Percentiles rank a stretch among this genome's conserved stretches.
Conservation (phyloP, 164 flowering plant genomes). For the Santalum album region DNA sequence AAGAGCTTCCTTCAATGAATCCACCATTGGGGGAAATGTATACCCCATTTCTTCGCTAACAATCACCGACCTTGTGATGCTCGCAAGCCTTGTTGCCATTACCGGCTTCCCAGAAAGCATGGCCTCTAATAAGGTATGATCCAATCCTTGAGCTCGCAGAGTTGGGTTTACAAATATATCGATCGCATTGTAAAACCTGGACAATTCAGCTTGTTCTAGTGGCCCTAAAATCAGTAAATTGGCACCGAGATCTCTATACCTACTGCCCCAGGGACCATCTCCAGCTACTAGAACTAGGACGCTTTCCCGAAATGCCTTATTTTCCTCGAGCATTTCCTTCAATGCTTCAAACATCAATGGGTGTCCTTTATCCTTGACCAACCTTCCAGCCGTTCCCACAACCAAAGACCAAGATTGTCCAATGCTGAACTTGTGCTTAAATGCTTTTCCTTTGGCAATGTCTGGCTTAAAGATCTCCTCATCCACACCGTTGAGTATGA, state of each 20-base stretch:
- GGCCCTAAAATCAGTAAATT: constrained; percentile 60
- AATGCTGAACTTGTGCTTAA: constrained; percentile 32
- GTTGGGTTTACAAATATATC: constrained; percentile 74
- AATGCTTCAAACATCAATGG: constrained; percentile 73
- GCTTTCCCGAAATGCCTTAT: constrained; percentile 18
- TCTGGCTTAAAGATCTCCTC: constrained; percentile 50
- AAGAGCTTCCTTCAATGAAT: constrained; percentile 39
- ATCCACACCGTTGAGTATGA: constrained; percentile 70
- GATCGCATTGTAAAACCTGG: constrained; percentile 54
- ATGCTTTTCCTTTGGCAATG: constrained; percentile 20
- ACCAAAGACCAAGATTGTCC: constrained; percentile 29
- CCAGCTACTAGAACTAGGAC: constrained; percentile 59
- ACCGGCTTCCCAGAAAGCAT: constrained; percentile 62
- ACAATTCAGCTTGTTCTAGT: constrained; percentile 42
- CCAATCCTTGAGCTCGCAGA: constrained; percentile 71
- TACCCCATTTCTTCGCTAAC: constrained; percentile 47
- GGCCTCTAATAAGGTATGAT: constrained; percentile 70
- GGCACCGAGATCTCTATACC: constrained; percentile 51
- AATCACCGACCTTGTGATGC: constrained; percentile 62
- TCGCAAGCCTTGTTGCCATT: constrained; percentile 66
- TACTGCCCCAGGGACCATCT: constrained; percentile 66
- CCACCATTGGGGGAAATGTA: constrained; percentile 51
- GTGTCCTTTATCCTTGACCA: constrained; percentile 79
- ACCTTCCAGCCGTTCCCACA: constrained; percentile 69
- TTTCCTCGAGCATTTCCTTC: constrained; percentile 36